Base-by-base conservation (phyloP, 2,329 filamentous ascomycete genomes). In the Dactylonectria macrodidyma region DNA sequence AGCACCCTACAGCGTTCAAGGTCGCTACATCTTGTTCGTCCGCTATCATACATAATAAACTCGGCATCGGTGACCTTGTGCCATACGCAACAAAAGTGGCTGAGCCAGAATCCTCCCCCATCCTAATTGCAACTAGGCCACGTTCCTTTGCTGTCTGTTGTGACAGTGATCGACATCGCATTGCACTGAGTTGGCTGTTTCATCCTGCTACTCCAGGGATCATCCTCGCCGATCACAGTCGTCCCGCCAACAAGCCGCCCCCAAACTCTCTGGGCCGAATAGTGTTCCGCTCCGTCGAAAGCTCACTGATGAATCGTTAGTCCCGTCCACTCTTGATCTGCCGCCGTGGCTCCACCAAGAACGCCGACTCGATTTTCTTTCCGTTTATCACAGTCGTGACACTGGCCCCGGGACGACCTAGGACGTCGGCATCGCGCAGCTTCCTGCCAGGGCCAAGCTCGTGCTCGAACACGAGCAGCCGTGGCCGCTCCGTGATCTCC, bases 401-500 rank as follows among this genome's bases (percentile, higher is more conserved):
- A 24, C 73, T 76, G 26, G 66, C 68, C 4, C 71, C 57, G 10
- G 63, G 62, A 47, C 60, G 65, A 36, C 51, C 56, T 24, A 5
- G 12, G 2, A 67, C 71, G 44, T 75, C 73, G 48, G 56, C 59
- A 5, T 75, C 73, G 5, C 68, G 22, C 47, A 76, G 58, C 36
- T 62, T 52, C 34, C 36, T 56, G 4, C 36, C 19, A 2, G 59
- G 65, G 3, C 59, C 41, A 3, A 52, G 33, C 30, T 70, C 19
- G 47, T 76, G 73, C 16, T 75, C 67, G 16, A 76, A 75, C 10
- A 48, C 47, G 33, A 66, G 14, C 26, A 66, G 55, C 6, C 47
- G 65, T 5, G 73, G 74, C 7, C 71, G 70, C 36, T 65, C 57
- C 24, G 30, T n/a, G 3, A 71, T 26, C 22, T 55, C 48, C 4